These are phyloP conservation scores for Ustilaginoidea virens DNA, from an alignment of 2,329 filamentous ascomycete species.

Conservation along the genomic window DNA sequence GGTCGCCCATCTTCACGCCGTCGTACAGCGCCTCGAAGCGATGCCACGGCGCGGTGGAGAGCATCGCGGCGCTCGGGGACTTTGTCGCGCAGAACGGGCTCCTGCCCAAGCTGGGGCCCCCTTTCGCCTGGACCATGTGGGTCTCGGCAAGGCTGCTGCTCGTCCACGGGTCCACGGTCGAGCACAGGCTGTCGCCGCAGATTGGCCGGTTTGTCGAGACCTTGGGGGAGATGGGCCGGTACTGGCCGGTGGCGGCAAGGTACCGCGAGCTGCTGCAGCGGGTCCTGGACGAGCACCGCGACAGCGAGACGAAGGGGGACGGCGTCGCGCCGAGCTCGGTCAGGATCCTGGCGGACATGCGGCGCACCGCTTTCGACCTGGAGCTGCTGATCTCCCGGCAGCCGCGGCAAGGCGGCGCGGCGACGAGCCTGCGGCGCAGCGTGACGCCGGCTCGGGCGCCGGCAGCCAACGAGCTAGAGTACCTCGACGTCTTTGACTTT, in stretches of 20 bases:
- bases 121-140: conserved; percentile 87
- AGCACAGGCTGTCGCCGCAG: conserved; percentile 65
- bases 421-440: conserved; percentile 30
- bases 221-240: conserved; percentile 61
- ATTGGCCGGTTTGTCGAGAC: conserved; percentile 73
- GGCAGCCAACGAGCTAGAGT: conserved; percentile 71
- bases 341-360: conserved; percentile 81
- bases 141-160: conserved; percentile 75
- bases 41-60: conserved; percentile 70
- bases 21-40: conserved; percentile 75
- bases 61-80: conserved; percentile 62
- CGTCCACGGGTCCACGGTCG: conserved; percentile 81
- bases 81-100: conserved; percentile 64
- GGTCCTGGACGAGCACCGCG: conserved; percentile 73
- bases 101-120: conserved; percentile 68
- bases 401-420: conserved; percentile 32
- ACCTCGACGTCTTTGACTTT: conserved; percentile 85
- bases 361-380: conserved; percentile 75
- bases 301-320: conserved; percentile 60
- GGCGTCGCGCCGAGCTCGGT: conserved; percentile 69
- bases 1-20: conserved; percentile 77
- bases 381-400: conserved; percentile 81
- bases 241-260: conserved; percentile 74
- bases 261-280: conserved; percentile 69
- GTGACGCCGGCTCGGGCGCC: conserved; percentile 51